A percentile compares a stretch with the other conserved stretches of the same genome.
Conservation (phyloP, 495 filamentous ascomycete species). For the Neurospora intermedia region DNA sequence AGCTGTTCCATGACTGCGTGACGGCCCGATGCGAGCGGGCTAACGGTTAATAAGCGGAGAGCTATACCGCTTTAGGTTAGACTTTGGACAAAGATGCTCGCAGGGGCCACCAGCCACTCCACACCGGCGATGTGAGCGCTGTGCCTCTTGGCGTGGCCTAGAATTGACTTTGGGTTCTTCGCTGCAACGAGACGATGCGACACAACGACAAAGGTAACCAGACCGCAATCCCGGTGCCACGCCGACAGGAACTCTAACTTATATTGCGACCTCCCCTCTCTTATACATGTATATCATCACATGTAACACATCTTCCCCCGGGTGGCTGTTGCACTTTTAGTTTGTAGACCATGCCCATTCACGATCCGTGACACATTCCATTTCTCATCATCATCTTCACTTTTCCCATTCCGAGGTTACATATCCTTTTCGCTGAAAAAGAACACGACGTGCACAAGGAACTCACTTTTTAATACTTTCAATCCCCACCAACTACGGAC, state of each 20-base stretch:
- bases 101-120: constrained; percentile 4
- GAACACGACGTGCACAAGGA: background rate
- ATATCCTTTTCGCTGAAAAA: background rate
- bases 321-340: background rate
- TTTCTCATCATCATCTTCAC: background rate
- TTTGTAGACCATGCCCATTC: background rate
- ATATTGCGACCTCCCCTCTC: background rate
- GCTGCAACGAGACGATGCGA: background rate
- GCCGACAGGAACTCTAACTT: background rate
- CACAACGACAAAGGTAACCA: background rate
- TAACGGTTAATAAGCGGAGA: background rate
- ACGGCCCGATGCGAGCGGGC: background rate
- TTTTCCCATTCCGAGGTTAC: background rate
- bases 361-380: background rate
- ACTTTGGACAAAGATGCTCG: background rate
- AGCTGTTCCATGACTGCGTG: background rate
- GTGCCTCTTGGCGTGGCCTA: background rate
- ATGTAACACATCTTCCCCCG: background rate
- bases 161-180: background rate
- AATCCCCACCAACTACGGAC: background rate
- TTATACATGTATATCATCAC: background rate
- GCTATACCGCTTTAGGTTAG: background rate
- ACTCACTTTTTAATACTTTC: background rate
- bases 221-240: background rate
- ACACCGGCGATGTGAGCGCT: background rate